Percentiles rank a stretch among this genome's conserved stretches.
These are phyloP conservation scores for Chrysopogon serrulatus DNA, from an alignment of 176 grass and related monocot genomes.

Conservation along the genomic window DNA sequence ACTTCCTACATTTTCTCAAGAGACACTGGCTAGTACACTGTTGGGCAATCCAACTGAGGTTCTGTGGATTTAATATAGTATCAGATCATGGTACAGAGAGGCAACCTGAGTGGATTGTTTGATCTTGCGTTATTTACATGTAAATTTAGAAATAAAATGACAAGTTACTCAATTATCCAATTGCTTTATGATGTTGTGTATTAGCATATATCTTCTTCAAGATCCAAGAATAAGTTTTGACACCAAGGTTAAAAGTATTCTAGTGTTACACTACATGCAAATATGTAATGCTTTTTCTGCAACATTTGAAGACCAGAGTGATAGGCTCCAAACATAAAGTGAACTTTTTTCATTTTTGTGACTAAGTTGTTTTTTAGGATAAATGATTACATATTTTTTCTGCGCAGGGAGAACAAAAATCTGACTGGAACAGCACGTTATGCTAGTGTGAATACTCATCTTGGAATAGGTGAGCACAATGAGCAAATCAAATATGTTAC, in stretches of 20 bases:
- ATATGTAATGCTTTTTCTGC: neutral
- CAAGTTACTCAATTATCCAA: neutral
- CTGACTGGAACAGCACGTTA: slow-evolving; percentile 88
- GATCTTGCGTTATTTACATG: neutral
- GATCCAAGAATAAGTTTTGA: neutral
- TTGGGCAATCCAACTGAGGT: neutral
- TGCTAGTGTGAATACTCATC: slow-evolving; percentile 99
- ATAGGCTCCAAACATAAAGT: neutral
- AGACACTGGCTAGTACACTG: neutral
- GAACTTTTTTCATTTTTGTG: neutral
- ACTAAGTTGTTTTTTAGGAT: neutral
- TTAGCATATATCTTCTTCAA: neutral
- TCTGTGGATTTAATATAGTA: neutral
- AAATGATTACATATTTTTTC: neutral
- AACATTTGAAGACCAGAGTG: neutral
- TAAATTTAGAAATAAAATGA: slow-evolving; percentile 8
- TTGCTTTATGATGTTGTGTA: neutral
- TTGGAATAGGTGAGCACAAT: slow-evolving; percentile 80
- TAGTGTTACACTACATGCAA: slow-evolving; percentile 7
- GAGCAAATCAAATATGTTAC: neutral
- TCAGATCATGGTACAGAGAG: neutral
- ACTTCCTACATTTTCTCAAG: neutral
- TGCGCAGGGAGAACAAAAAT: slow-evolving; percentile 88
- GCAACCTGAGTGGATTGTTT: neutral
- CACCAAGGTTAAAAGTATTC: neutral